These are phyloP conservation scores for Rubia balearica DNA, from an alignment of 305 asterid species.

Conservation along the genomic window DNA sequence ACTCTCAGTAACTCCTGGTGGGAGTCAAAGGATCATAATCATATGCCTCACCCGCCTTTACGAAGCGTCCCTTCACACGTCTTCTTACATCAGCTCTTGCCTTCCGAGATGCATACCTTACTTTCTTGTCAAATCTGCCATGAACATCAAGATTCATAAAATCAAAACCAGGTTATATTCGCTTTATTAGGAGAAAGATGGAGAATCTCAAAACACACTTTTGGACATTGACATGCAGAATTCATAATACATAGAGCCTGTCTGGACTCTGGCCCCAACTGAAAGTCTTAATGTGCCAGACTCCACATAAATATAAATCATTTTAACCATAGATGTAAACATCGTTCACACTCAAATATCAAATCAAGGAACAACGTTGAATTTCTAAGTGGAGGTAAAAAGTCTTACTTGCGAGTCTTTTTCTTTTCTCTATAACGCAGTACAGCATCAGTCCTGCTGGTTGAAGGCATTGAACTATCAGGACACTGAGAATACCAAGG, in stretches of 20 bases:
- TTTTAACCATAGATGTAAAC: neutral
- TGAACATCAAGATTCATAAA: slow-evolving; percentile 3
- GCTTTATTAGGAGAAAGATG: neutral
- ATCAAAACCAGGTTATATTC: neutral
- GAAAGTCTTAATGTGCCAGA: neutral
- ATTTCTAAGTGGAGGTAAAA: slow-evolving; percentile 3
- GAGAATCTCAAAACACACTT: neutral
- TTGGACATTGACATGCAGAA: neutral
- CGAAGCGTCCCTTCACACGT: slow-evolving; percentile 92
- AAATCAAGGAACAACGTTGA: neutral
- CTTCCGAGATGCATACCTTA: slow-evolving; percentile 84
- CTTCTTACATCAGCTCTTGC: slow-evolving; percentile 84
- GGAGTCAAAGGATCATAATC: slow-evolving; percentile 75
- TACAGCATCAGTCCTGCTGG: slow-evolving; percentile 60
- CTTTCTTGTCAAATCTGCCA: slow-evolving; percentile 78
- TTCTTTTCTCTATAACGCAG: slow-evolving; percentile 76
- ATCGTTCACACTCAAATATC: neutral
- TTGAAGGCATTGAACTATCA: slow-evolving; percentile 42
- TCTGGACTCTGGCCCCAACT: neutral
- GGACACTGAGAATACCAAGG: slow-evolving; percentile 34
- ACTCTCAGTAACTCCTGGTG: slow-evolving; percentile 57
- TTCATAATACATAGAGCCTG: neutral
- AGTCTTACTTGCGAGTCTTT: slow-evolving; percentile 68
- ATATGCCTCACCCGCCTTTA: slow-evolving; percentile 92
- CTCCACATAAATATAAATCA: neutral